Base-by-base conservation (phyloP, 2,329 filamentous ascomycete genomes). In the Calonectria pseudoturangicola region DNA sequence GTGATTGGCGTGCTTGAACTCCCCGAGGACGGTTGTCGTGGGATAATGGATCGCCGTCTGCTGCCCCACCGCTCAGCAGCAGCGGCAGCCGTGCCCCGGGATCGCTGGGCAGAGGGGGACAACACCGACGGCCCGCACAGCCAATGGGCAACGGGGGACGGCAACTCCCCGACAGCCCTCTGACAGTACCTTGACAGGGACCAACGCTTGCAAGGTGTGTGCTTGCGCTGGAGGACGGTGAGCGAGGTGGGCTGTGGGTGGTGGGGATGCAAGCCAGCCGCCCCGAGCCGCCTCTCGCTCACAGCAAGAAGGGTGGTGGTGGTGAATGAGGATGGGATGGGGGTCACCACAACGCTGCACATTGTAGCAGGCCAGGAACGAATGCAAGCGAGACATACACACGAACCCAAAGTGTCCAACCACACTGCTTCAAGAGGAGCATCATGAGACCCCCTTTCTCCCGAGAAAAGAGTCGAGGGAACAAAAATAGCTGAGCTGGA, bases 61-160 rank as follows among this genome's bases (percentile, higher is more conserved):
- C 21, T 36, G 28, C 21, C 8, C 18, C 50, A 16, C 51, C 51
- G 18, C 54, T 16, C 28, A 33, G 30, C 30, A 33, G 25, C 43
- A 56, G 58, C 39, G 48, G 58, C 28, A 60, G 27, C 18, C 45
- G 62, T 30, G 51, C 41, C 62, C n/a, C 30, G 36, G n/a, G 48
- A 58, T 63, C 25, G 36, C 47, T 63, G 30, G 43, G 56, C 18
- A 27, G 28, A 21, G 62, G 25, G n/a, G n/a, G 45, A 33, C 36
- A 41, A n/a, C 21, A 71, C 70, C 70, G 70, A 71, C 64, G 70
- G 70, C 65, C 70, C 70, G 70, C 18, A 18, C n/a, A 27, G 13
- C 33, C 18, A 28, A 27, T 45, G 48, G 5, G 21, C 21, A 21
- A 2, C 2, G 21, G 21, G 21, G n/a, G 21, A 33, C 25, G 8